Conservation (phyloP, 345 rosid genomes). For the Acer campestre region DNA sequence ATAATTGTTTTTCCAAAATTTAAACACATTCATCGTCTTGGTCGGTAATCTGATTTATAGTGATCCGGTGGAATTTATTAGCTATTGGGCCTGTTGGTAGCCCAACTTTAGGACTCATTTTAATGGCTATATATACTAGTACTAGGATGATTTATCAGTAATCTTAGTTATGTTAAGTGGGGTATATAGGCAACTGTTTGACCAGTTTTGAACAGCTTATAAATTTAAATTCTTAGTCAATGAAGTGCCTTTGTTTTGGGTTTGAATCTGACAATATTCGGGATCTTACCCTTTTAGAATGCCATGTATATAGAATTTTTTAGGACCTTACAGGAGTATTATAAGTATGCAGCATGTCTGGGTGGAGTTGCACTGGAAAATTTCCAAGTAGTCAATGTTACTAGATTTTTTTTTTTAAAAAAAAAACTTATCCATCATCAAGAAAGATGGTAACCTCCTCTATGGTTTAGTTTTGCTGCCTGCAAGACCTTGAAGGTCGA, state of each 20-base stretch:
- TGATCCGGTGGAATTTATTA: neutral
- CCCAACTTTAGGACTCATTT: neutral
- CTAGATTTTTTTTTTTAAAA: neutral
- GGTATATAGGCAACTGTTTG: neutral
- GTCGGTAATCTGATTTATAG: neutral
- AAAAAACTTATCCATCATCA: neutral
- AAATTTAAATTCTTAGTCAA: neutral
- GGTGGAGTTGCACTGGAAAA: neutral
- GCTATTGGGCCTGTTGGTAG: neutral
- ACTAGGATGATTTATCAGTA: neutral
- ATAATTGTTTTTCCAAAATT: neutral
- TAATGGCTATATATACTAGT: neutral
- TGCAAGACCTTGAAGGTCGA: too few relatives aligned
- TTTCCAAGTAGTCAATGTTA: neutral
- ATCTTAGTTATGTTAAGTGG: neutral
- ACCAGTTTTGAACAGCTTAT: too few relatives aligned
- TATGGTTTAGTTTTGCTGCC: neutral
- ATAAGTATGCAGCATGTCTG: neutral
- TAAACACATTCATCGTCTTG: neutral
- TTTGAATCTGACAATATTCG: neutral
- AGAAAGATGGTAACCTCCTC: neutral
- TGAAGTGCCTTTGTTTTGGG: neutral
- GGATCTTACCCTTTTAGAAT: neutral
- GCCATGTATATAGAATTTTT: neutral
- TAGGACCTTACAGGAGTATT: neutral